Evolutionary conservation across 108 stramenopile species (phyloP).

Genomic region (Cyclotella choctawhatcheeana): DNA sequence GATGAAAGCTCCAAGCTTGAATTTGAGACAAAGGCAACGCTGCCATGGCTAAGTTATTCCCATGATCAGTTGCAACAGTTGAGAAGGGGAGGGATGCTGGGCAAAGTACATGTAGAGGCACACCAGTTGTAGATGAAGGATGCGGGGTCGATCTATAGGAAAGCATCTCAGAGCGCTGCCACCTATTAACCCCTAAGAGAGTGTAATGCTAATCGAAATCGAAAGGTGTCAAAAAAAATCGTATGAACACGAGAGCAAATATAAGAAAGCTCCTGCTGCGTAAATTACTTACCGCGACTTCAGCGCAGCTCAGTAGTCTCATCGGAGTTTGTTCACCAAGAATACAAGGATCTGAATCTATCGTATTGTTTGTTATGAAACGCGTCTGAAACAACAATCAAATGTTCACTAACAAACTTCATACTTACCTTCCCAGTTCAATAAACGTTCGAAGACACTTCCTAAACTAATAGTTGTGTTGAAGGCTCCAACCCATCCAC

Average conservation of each 20-base stretch:
- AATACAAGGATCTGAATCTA: constrained; percentile 64
- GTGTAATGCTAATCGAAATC: constrained; percentile 41
- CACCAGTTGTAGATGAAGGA: constrained; percentile 20
- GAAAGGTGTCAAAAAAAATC: too few species aligned
- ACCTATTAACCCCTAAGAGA: constrained; percentile 60
- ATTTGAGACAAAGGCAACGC: constrained; percentile 81
- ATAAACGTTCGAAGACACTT: constrained; percentile 78
- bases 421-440: constrained; percentile 67
- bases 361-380: too few species aligned
- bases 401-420: too few species aligned
- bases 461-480: constrained; percentile 87
- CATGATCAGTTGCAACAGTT: constrained; percentile 63
- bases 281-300: constrained; percentile 53
- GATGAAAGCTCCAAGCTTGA: constrained; percentile 87
- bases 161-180: constrained; percentile 71
- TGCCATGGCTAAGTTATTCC: constrained; percentile 64
- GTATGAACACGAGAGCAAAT: too few species aligned
- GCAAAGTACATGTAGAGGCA: constrained; percentile 48
- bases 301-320: constrained; percentile 61
- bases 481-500: constrained; percentile 94
- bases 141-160: constrained; percentile 57
- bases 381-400: too few species aligned
- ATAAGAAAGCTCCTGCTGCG: too few species aligned
- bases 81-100: constrained; percentile 79
- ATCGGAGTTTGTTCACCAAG: constrained; percentile 40